phyloP scores from a whole-genome alignment of 2,329 filamentous ascomycete species.

The Phoma sp. region DNA sequence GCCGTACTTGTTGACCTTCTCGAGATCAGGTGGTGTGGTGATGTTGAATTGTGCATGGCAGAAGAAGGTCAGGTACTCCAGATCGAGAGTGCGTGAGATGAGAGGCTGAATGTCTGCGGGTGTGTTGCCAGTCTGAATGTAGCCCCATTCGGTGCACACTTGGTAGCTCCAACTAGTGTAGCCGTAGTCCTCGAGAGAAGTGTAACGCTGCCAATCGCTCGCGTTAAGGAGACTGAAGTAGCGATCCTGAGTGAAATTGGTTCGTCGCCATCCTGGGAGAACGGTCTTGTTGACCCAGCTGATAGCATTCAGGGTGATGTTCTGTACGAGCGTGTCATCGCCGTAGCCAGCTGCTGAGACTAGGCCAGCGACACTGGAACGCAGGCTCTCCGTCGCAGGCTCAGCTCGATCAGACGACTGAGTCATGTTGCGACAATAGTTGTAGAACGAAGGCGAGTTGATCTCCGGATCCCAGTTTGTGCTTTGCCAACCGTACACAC shows the following conservation, averaged over 20 bases:
- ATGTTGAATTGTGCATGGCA: slow-evolving; percentile 77
- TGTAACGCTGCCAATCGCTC: slow-evolving; percentile 35
- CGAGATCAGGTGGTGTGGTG: slow-evolving; percentile 66
- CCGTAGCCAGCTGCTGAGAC: slow-evolving; percentile 59
- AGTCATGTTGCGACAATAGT: slow-evolving; percentile 64
- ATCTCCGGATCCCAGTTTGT: slow-evolving; percentile 65
- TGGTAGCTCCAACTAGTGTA: slow-evolving; percentile 64
- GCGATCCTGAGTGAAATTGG: slow-evolving; percentile 53
- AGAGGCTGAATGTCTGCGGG: slow-evolving; percentile 71
- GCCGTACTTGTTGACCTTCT: slow-evolving; percentile 77
- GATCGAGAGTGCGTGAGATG: slow-evolving; percentile 72
- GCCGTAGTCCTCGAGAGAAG: slow-evolving; percentile 26
- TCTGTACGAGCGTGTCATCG: slow-evolving; percentile 53
- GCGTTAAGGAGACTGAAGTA: slow-evolving; percentile 61
- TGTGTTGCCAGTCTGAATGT: slow-evolving; percentile 75
- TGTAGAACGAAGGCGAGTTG: slow-evolving; percentile 56
- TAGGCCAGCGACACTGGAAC: slow-evolving; percentile 53
- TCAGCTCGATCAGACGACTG: slow-evolving; percentile 54
- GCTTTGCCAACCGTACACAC: slow-evolving; percentile 61
- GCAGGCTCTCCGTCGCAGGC: slow-evolving; percentile 44
- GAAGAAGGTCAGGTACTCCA: slow-evolving; percentile 67
- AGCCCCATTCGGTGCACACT: slow-evolving; percentile 70
- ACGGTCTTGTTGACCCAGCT: slow-evolving; percentile 60
- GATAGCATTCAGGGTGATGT: slow-evolving; percentile 64
- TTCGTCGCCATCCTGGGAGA: slow-evolving; percentile 49